These are phyloP conservation scores for Mycena crocata DNA, from an alignment of 768 basidiomycete species.

Conservation along the genomic window DNA sequence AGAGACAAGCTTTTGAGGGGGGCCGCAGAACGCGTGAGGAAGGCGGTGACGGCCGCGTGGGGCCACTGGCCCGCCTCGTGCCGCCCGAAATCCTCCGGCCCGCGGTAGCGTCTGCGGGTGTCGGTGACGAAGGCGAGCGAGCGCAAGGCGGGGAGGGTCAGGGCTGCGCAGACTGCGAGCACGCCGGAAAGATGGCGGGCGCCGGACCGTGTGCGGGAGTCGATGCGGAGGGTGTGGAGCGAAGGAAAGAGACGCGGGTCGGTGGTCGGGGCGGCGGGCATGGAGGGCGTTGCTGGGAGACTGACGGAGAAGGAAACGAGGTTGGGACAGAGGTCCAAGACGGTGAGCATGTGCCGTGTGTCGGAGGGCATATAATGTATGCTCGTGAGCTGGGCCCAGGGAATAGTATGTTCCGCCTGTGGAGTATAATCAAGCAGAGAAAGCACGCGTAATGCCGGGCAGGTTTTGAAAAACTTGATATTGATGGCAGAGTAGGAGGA, in stretches of 20 bases:
- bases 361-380: neutral
- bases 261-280: neutral
- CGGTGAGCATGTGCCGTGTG: neutral
- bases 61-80: conserved; percentile 1
- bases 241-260: neutral
- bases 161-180: neutral
- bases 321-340: conserved; percentile 2
- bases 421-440: neutral
- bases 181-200: neutral
- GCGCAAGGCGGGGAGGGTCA: neutral
- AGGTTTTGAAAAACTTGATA: conserved; percentile 2
- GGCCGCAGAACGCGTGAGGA: conserved; percentile 8
- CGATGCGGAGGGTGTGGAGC: neutral
- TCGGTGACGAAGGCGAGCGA: neutral
- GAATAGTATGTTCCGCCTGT: neutral
- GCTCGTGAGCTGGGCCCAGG: conserved; percentile 13
- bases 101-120: neutral
- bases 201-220: neutral
- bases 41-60: neutral
- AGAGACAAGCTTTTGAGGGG: neutral
- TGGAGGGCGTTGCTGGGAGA: neutral
- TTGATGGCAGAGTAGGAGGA: neutral
- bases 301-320: neutral
- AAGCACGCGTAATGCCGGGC: neutral
- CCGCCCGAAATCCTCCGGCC: neutral